Percentiles rank a stretch among this genome's conserved stretches.
Conservation (phyloP, 1,284 basidiomycete genomes). For the Omphalotus olearius region DNA sequence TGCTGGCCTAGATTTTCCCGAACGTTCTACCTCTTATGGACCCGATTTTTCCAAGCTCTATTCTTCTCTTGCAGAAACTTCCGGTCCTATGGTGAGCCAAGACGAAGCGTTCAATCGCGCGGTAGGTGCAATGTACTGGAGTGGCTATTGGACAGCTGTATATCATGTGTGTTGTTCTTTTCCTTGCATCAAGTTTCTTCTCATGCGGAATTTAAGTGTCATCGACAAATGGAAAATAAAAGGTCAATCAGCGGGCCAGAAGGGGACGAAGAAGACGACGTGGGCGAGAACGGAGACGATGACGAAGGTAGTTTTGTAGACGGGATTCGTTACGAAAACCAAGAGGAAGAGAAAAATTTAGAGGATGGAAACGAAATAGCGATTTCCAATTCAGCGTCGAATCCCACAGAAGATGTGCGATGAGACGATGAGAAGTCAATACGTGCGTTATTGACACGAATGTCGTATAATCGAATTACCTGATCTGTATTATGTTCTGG, state of each 20-base stretch:
- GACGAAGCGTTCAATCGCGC: conserved; percentile 75
- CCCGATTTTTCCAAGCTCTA: conserved; percentile 18
- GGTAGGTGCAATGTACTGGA: conserved; percentile 75
- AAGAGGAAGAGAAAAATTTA: conserved; percentile 19
- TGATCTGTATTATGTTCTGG: too few relatives aligned
- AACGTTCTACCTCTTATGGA: conserved; percentile 21
- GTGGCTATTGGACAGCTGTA: conserved; percentile 78
- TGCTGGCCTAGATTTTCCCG: conserved; percentile 44
- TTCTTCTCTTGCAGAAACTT: conserved; percentile 23
- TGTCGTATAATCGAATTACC: too few relatives aligned
- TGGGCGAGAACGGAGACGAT: conserved; percentile 17
- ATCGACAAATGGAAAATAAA: conserved; percentile 16
- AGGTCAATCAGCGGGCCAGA: neutral
- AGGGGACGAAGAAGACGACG: neutral
- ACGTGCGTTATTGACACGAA: neutral
- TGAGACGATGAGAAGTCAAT: neutral
- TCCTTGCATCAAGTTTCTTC: neutral
- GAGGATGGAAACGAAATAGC: conserved; percentile 7
- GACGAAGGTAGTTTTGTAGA: conserved; percentile 1
- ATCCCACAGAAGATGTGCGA: conserved; percentile 20
- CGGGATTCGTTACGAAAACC: conserved; percentile 11
- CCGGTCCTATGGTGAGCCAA: conserved; percentile 41
- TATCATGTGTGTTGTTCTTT: conserved; percentile 53
- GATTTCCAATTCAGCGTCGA: conserved; percentile 27
- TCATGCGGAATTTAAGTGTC: conserved; percentile 16